Percentiles rank a stretch among this genome's conserved stretches.
Evolutionary conservation across 1,139 yeast species (phyloP).

Genomic region (Kodamaea ohmeri): DNA sequence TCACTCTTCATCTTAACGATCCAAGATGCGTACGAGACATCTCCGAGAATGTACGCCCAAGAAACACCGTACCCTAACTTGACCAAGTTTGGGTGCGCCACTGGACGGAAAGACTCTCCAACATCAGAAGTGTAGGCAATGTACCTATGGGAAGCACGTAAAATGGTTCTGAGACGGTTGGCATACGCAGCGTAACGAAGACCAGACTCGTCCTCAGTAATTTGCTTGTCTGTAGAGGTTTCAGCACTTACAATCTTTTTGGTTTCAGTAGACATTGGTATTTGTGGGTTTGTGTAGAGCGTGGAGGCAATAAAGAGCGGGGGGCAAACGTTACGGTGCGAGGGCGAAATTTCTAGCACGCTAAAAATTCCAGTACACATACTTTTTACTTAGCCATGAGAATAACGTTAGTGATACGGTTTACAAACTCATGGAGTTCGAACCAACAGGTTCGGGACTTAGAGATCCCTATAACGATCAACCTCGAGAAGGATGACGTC

Average conservation of each 20-base stretch:
- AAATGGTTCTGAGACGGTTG: conserved; percentile 65
- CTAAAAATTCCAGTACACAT: too few relatives aligned
- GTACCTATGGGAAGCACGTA: conserved; percentile 75
- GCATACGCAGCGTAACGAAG: conserved; percentile 83
- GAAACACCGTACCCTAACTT: conserved; percentile 68
- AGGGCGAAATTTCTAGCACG: conserved; percentile 1
- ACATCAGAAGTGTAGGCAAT: conserved; percentile 87
- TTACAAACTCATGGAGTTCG: conserved; percentile 29
- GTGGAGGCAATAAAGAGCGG: not conserved
- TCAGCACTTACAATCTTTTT: conserved; percentile 6
- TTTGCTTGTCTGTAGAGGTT: conserved; percentile 16
- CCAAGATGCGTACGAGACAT: conserved; percentile 76
- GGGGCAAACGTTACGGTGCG: too few relatives aligned
- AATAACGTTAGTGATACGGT: conserved; percentile 27
- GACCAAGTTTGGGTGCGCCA: conserved; percentile 69
- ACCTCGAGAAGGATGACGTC: conserved; percentile 33
- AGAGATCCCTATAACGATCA: conserved; percentile 29
- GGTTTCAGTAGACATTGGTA: conserved; percentile 12
- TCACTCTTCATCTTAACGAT: conserved; percentile 65
- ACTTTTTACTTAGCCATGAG: conserved; percentile 15
- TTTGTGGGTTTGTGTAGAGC: not conserved
- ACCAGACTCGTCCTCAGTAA: conserved; percentile 44
- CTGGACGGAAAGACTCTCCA: conserved; percentile 88
- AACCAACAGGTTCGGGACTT: conserved; percentile 27
- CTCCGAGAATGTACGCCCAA: conserved; percentile 78